phyloP scores from a whole-genome alignment of 140 eudicot genomes.

The Stevia rebaudiana region DNA sequence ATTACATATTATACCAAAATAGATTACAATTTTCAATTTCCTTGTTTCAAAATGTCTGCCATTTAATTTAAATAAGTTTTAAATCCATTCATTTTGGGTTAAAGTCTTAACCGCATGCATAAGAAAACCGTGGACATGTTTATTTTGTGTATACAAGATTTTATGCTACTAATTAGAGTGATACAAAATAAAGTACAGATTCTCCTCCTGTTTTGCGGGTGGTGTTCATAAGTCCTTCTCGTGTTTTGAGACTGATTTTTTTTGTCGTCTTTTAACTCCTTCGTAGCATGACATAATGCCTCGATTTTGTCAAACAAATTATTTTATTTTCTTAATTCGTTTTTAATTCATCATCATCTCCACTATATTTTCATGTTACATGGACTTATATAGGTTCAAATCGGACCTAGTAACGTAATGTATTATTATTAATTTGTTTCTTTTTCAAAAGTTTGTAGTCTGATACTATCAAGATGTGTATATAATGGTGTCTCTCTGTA shows the following conservation, averaged over 20 bases:
- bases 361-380: not conserved
- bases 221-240: conserved; percentile 19
- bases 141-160: not conserved
- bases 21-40: not conserved
- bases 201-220: conserved; percentile 14
- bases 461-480: too few species aligned
- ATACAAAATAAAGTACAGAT: not conserved
- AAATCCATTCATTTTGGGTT: too few species aligned
- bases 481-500: too few species aligned
- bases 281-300: conserved; percentile 16
- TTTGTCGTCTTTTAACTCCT: conserved; percentile 18
- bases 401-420: not conserved
- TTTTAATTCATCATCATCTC: not conserved
- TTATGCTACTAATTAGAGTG: not conserved
- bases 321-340: not conserved
- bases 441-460: too few species aligned
- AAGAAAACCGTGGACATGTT: not conserved
- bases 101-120: not conserved
- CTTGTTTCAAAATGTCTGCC: not conserved
- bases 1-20: not conserved
- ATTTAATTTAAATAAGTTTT: too few species aligned
- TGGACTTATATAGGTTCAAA: not conserved
- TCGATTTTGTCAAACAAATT: conserved; percentile 4
- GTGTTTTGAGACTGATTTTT: conserved; percentile 25
- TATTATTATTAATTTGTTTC: too few species aligned